Conservation (phyloP, 768 basidiomycete species). For the Rhizopogon sp. region DNA sequence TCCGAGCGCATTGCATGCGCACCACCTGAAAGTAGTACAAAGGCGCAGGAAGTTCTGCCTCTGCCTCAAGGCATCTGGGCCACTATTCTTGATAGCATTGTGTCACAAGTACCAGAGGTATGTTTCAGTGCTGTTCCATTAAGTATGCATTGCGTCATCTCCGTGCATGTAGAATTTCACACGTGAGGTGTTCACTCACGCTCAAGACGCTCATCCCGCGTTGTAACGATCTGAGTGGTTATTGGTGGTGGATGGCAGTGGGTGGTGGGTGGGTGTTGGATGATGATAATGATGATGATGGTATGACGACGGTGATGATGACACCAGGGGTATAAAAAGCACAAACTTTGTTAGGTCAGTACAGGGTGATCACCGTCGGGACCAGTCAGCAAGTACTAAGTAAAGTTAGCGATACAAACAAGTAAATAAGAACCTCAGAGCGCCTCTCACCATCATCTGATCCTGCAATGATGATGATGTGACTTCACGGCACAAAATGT, state of each 20-base stretch:
- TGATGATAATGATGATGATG: constrained; percentile 1
- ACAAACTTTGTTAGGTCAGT: not conserved
- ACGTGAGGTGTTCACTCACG: constrained; percentile 1
- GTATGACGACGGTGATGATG: not conserved
- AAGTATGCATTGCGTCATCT: constrained; percentile 9
- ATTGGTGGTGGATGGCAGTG: not conserved
- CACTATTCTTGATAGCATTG: constrained; percentile 4
- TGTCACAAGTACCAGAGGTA: not conserved
- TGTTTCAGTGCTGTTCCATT: not conserved
- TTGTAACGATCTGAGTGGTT: not conserved
- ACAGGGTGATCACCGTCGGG: not conserved
- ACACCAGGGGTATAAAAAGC: not conserved
- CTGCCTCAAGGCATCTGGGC: constrained; percentile 10
- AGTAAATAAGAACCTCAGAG: constrained; percentile 1
- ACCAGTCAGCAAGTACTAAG: not conserved
- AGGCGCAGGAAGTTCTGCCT: constrained; percentile 2
- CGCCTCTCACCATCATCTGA: not conserved
- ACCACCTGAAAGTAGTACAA: not conserved
- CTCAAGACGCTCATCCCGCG: not conserved
- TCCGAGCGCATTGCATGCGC: constrained; percentile 3
- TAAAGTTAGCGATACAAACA: constrained; percentile 3
- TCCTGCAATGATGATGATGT: not conserved
- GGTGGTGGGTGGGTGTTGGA: not conserved
- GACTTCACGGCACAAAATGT: too few relatives aligned
- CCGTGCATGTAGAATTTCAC: constrained; percentile 9